A percentile compares a stretch with the other conserved stretches of the same genome.
These are phyloP conservation scores for Cyclotella baltica DNA, from an alignment of 108 stramenopile genomes.

Conservation along the genomic window DNA sequence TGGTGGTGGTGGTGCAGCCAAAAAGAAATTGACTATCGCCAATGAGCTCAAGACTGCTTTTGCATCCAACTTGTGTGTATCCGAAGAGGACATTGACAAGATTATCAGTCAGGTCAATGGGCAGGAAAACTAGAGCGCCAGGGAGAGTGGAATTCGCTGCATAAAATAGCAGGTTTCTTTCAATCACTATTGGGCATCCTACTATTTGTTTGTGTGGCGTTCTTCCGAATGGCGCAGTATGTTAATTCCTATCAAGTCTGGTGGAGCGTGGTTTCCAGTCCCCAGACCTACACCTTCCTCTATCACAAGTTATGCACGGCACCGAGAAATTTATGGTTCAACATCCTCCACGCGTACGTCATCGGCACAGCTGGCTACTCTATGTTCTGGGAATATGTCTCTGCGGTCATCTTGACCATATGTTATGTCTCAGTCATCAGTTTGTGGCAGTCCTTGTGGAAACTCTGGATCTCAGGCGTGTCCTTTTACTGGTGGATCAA, in stretches of 20 bases:
- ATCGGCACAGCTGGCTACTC: background rate
- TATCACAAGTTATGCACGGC: background rate
- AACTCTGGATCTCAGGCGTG: background rate
- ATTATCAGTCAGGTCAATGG: background rate
- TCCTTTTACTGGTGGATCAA: background rate
- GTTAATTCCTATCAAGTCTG: background rate
- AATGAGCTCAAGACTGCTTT: background rate
- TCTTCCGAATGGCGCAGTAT: background rate
- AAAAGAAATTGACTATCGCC: background rate
- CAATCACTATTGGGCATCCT: background rate
- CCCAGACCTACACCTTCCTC: background rate
- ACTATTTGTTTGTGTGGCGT: background rate
- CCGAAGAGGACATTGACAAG: constrained; percentile 11
- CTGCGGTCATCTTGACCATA: background rate
- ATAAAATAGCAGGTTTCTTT: constrained; percentile 7
- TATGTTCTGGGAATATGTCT: background rate
- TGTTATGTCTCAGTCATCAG: background rate
- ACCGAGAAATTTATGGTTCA: background rate
- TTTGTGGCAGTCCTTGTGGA: no score
- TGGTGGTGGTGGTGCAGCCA: background rate
- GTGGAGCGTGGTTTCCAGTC: background rate
- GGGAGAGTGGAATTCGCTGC: constrained; percentile 1
- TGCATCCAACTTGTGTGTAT: background rate
- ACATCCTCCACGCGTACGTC: background rate
- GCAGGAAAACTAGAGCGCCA: constrained; percentile 19